Evolutionary conservation across 805 yeast genomes (phyloP), one percentile per base, ranked within the genome.

Genomic region (Metschnikowia borealis): DNA sequence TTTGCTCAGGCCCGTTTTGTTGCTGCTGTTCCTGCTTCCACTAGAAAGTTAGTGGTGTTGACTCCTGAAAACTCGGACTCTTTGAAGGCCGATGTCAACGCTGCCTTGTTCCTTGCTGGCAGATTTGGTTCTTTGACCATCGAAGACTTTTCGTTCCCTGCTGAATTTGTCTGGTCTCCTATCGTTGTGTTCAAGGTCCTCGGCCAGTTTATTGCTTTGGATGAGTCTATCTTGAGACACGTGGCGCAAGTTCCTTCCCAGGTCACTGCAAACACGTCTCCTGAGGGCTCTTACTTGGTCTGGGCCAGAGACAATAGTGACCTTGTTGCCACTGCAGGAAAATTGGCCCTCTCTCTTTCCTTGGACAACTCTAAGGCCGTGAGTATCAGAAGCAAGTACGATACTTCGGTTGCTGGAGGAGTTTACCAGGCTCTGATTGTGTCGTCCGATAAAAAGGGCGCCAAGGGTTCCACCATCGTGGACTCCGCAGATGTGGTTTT

Each of bases 341-440:
- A 79, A 58, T 68, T 89, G 54, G 85, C 90, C 0, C 86, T 83
- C 53, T 74, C 88, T 20, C 74, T 86, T 57, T 83, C 95, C 2
- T 74, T 86, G 61, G 85, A 81, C 58, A 79, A 79, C 51, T 63
- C 75, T 46, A 72, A 80, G 50, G 62, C 68, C 38, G 77, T 85
- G 50, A 68, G 77, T 47, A 78, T 80, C 65, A 77, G 86, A 65
- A 78, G 86, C 46, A 80, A 80, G 61, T 89, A 74, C 60, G 96
- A 92, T 66, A 90, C 88, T 65, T 64, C 75, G 35, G 71, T 81
- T 14, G 80, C 79, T 46, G 92, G 91, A 34, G 97, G 97, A 54
- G 63, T 81, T 7, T 83, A 84, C 64, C 88, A 85, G 66, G 78
- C 90, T 36, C 87, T 85, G 61, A 70, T 86, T 46, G 67, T 73